These are phyloP conservation scores for Cryptosporidium parvum DNA, from an alignment of 169 alveolate species.

Conservation along the genomic window DNA sequence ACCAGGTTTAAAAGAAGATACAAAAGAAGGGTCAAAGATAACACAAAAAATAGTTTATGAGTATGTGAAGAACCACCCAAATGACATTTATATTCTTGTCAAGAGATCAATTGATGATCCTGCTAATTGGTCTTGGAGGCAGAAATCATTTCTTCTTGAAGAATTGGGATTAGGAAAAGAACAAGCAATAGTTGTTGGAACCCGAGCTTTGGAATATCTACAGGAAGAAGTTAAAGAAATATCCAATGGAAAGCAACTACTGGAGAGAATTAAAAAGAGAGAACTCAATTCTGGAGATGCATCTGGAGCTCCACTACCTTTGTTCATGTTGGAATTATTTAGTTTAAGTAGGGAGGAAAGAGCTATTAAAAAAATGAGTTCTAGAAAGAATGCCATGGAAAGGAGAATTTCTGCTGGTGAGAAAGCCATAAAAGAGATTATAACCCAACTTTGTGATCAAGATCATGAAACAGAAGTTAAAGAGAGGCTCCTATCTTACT, in stretches of 20 bases:
- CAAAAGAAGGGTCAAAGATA: slow-evolving; percentile 88
- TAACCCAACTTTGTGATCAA: slow-evolving; percentile 13
- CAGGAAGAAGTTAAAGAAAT: slow-evolving; percentile 79
- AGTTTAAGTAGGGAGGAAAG: slow-evolving; percentile 87
- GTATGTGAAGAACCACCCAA: slow-evolving; percentile 82
- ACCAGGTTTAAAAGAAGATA: slow-evolving; percentile 91
- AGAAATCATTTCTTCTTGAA: neutral
- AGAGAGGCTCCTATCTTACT: slow-evolving; percentile 81
- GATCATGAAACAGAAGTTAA: slow-evolving; percentile 80
- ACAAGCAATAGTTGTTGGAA: slow-evolving; percentile 90
- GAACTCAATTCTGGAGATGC: slow-evolving; percentile 45
- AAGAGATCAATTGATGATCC: too few relatives aligned
- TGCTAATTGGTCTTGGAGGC: slow-evolving; percentile 2
- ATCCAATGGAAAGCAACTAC: too few relatives aligned
- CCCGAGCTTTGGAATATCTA: slow-evolving; percentile 88
- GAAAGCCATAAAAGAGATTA: neutral
- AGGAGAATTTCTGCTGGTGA: slow-evolving; percentile 83
- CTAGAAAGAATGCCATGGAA: slow-evolving; percentile 84
- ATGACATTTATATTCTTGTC: too few relatives aligned
- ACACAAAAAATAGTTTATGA: slow-evolving; percentile 88
- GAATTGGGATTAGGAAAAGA: slow-evolving; percentile 88
- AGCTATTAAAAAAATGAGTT: slow-evolving; percentile 83
- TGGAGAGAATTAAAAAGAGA: too few relatives aligned
- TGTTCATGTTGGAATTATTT: slow-evolving; percentile 86
- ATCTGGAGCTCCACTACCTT: slow-evolving; percentile 85